A percentile compares a stretch with the other conserved stretches of the same genome.
Evolutionary conservation across 1,284 basidiomycete species (phyloP).

Genomic region (Cutaneotrichosporon sp.): DNA sequence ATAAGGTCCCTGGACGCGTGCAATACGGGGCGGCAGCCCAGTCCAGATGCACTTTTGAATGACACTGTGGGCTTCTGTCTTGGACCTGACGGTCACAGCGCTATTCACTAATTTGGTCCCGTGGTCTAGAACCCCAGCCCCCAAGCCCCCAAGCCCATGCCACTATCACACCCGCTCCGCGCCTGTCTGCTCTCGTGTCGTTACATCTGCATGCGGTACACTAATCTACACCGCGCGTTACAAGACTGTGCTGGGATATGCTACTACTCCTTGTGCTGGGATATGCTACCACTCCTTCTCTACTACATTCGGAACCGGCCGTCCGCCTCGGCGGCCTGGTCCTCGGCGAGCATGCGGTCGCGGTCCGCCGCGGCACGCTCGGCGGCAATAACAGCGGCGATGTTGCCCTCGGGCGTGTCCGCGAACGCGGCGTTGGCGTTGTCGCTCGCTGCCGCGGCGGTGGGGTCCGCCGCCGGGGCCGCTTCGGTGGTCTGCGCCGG

Average conservation of each 20-base stretch:
- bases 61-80: no score
- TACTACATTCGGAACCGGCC: not conserved
- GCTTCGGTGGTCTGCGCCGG: no score
- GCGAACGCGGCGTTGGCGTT: slow-evolving; percentile 21
- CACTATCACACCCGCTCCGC: no score
- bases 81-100: no score
- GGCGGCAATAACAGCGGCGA: slow-evolving; percentile 41
- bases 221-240: not conserved
- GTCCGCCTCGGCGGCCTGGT: slow-evolving; percentile 35
- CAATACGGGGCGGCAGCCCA: no score
- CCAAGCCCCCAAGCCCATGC: no score
- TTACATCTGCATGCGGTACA: not conserved
- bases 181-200: no score
- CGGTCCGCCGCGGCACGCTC: slow-evolving; percentile 36
- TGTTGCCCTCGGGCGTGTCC: slow-evolving; percentile 44
- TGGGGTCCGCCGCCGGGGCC: not conserved
- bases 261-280: no score
- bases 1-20: no score
- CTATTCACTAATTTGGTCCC: no score
- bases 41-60: no score
- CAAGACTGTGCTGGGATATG: not conserved
- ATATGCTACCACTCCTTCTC: not conserved
- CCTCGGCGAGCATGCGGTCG: slow-evolving; percentile 53
- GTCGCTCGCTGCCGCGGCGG: slow-evolving; percentile 15
- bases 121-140: no score